Base-by-base conservation (phyloP, 768 basidiomycete genomes). In the Suillus subluteus region DNA sequence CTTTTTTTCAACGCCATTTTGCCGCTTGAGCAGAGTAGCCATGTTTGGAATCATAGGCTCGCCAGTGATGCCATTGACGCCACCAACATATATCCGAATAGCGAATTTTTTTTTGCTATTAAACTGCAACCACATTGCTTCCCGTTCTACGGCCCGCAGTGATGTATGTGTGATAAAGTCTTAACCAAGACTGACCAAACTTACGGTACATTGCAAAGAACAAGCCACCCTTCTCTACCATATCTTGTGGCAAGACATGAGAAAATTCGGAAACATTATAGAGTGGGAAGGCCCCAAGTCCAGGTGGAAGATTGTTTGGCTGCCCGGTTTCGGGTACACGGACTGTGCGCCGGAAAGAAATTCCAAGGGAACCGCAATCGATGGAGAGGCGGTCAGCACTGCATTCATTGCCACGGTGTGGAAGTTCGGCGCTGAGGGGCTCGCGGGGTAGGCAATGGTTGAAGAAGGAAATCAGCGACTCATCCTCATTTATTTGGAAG, bases 121-220 rank as follows among this genome's bases (percentile, higher is more conserved):
- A 58, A 76, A 77, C 9, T 66, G 70, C 61, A 77, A 74, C 75
- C 76, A 75, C 73, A 76, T 72, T 0, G 75, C 76, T 66, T 77
- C 73, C 6, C 74, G 71, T 35, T 58, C 65, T 76, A 71, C 62
- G 73, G 72, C 74, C 74, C 74, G 48, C 68, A 65, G 73, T 73
- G 59, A 58, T 32, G 35, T 16, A 23, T 12, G 23, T 16, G 52
- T 62, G 38, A 40, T 37, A 23, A 44, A 16, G n/a, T 13, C 16
- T 7, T 56, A n/a, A 30, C 26, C 6, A 32, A 8, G n/a, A 7
- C 37, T n/a, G n/a, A 38, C n/a, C 3, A 55, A 56, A 37, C 16
- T n/a, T 30, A 68, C 73, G 37, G 13, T 38, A 38, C 56, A 38
- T 58, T 40, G 76, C 76, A 21, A 76, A 65, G 62, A 75, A 74